Evolutionary conservation across 2,329 filamentous ascomycete species (phyloP), one percentile per base, ranked within the genome.

Genomic region (Hymenoscyphus fraxineus): DNA sequence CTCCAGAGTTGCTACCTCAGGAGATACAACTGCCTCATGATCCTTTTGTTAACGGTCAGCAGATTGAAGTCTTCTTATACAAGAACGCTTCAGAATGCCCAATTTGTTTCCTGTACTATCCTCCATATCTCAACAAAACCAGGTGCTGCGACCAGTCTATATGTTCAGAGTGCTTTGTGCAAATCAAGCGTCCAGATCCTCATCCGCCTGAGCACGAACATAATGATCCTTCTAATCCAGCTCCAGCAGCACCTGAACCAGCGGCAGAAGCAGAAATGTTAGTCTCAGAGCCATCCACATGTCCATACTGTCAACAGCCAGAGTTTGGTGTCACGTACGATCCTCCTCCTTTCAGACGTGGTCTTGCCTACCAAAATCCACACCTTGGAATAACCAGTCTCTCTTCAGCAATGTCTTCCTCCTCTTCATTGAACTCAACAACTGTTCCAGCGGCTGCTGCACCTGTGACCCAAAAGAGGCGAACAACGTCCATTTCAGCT

Each of bases 301-400:
- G 95, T 75, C 95, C 95, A 0, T 99, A 97, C 77, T 99, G 95
- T 77, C 92, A 95, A 60, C 92, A 95, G 70, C 88, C 92, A 1
- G 94, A 99, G 69, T 97, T 98, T 74, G 95, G 95, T 58, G 90
- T 99, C n/a, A 97, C 92, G 0, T 99, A 97, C 76, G 88, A 94
- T 4, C 84, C 93, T 13, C 95, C 95, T 2, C 88, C 91, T 0
- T 98, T 98, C 80, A 88, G 93, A 31, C 84, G 93, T 68, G 95
- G 95, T 0, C 78, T 99, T 39, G 81, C 85, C 0, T 94, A 94
- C 75, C 83, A 86, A 1, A 80, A 85, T 67, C 73, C 80, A 27
- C 74, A 79, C 60, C 68, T 79, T 22, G 82, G 82, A 56, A 77
- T 88, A 67, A 81, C 80, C 59, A 87, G 77, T 61, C 76, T 81